Evolutionary conservation across 805 yeast species (phyloP).

Genomic region (Candida maesae): DNA sequence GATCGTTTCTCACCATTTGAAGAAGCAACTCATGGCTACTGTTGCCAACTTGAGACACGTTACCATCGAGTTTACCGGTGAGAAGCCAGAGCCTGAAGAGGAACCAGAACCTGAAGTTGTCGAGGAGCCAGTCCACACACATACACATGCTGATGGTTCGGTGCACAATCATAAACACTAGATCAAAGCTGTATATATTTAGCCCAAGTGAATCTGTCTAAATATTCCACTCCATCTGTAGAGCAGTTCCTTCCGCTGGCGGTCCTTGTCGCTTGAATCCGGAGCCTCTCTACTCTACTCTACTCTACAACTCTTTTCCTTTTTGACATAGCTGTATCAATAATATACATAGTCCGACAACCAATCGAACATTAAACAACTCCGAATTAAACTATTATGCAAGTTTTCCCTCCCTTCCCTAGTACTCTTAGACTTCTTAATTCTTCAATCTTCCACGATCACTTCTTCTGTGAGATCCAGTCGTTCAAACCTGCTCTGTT

Average conservation of each 20-base stretch:
- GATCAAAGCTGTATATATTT: too few species aligned
- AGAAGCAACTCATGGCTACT: conserved; percentile 32
- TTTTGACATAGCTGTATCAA: too few species aligned
- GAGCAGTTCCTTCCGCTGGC: too few species aligned
- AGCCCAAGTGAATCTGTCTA: too few species aligned
- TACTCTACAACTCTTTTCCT: too few species aligned
- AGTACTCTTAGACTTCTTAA: too few species aligned
- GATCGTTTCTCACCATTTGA: conserved; percentile 36
- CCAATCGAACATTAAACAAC: too few species aligned
- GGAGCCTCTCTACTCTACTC: too few species aligned
- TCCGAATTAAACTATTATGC: background rate
- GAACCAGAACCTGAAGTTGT: conserved; percentile 17
- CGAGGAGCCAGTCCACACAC: conserved; percentile 19
- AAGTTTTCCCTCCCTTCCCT: too few species aligned
- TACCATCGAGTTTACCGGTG: conserved; percentile 37
- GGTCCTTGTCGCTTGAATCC: too few species aligned
- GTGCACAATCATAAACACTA: conserved; percentile 27
- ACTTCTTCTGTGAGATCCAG: conserved; percentile 57
- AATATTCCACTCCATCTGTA: too few species aligned
- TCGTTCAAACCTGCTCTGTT: conserved; percentile 88
- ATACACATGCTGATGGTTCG: conserved; percentile 26
- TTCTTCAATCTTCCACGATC: background rate
- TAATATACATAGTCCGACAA: too few species aligned
- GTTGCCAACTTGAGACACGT: conserved; percentile 43
- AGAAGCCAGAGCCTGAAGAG: conserved; percentile 25